Evolutionary conservation across 2,329 filamentous ascomycete species (phyloP).

Genomic region (Pseudocercospora fijiensis): DNA sequence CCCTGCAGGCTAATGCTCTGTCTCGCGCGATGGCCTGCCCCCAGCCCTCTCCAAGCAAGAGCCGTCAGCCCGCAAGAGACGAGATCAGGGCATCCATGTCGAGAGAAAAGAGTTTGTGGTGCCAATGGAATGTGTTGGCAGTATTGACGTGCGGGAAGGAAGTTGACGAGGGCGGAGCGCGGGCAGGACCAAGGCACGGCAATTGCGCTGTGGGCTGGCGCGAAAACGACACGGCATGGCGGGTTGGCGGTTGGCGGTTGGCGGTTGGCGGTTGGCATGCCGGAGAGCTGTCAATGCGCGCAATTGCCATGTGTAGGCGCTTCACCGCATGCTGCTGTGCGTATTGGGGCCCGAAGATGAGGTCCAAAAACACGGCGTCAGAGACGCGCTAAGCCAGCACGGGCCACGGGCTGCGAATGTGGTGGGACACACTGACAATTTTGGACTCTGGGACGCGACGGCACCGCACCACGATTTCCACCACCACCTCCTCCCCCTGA

Average conservation of each 20-base stretch:
- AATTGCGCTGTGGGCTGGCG: constrained; percentile 11
- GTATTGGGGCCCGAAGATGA: constrained; percentile 3
- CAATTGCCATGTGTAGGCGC: constrained; percentile 13
- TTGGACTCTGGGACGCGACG: neutral
- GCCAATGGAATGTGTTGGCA: constrained; percentile 23
- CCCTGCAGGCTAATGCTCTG: constrained; percentile 21
- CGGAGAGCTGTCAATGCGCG: constrained; percentile 21
- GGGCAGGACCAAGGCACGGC: constrained; percentile 22
- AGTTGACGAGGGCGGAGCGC: constrained; percentile 14
- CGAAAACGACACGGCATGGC: constrained; percentile 18
- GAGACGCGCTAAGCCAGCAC: neutral
- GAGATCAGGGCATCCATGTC: constrained; percentile 28
- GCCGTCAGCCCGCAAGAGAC: constrained; percentile 7
- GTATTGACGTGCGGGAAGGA: constrained; percentile 9
- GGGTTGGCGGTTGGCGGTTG: too few relatives aligned
- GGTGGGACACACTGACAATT: too few relatives aligned
- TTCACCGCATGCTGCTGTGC: constrained; percentile 13
- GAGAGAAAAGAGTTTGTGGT: constrained; percentile 15
- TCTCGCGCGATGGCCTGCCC: constrained; percentile 5
- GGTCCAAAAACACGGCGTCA: neutral
- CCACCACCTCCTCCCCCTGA: neutral
- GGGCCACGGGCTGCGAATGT: neutral
- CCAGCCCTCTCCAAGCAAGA: constrained; percentile 15
- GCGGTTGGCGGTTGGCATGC: constrained; percentile 6
- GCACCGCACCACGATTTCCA: too few relatives aligned